Percentiles rank a stretch among this genome's conserved stretches.
Evolutionary conservation across 2,329 filamentous ascomycete species (phyloP).

Genomic region (Aspergillus pseudoviridinutans): DNA sequence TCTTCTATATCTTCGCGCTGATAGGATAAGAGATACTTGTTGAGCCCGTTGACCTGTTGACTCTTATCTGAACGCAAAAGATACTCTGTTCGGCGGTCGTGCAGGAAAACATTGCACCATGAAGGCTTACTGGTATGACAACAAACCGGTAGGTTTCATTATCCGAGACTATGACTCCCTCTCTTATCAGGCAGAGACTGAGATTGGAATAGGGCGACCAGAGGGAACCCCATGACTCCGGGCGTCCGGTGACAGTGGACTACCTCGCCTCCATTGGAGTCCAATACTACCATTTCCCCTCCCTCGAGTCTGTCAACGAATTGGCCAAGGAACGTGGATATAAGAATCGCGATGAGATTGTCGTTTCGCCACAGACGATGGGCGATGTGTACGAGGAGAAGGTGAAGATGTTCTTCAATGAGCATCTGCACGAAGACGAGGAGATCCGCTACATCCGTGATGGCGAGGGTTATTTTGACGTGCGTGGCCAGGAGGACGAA

Average conservation of each 20-base stretch:
- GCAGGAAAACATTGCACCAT: conserved; percentile 42
- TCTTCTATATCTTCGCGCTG: neutral
- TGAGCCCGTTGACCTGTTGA: neutral
- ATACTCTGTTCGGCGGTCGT: neutral
- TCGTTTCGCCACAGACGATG: conserved; percentile 80
- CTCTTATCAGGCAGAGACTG: conserved; percentile 5
- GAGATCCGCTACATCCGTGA: conserved; percentile 94
- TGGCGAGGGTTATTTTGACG: conserved; percentile 89
- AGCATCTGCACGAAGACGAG: conserved; percentile 97
- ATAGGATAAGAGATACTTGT: neutral
- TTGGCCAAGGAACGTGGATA: conserved; percentile 75
- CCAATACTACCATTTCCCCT: conserved; percentile 66
- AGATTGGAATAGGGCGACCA: conserved; percentile 73
- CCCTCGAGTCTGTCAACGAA: conserved; percentile 63
- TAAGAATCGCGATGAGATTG: conserved; percentile 92
- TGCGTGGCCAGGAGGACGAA: conserved; percentile 73
- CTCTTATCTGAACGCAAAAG: neutral
- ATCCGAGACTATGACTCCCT: conserved; percentile 1
- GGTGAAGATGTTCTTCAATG: conserved; percentile 87
- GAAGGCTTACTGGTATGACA: conserved; percentile 70
- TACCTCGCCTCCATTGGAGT: conserved; percentile 75
- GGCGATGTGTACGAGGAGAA: conserved; percentile 87
- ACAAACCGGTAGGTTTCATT: conserved; percentile 50
- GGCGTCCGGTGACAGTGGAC: conserved; percentile 59
- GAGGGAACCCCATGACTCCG: conserved; percentile 83